Conservation (phyloP, 768 basidiomycete species). For the Amanita exitialis region DNA sequence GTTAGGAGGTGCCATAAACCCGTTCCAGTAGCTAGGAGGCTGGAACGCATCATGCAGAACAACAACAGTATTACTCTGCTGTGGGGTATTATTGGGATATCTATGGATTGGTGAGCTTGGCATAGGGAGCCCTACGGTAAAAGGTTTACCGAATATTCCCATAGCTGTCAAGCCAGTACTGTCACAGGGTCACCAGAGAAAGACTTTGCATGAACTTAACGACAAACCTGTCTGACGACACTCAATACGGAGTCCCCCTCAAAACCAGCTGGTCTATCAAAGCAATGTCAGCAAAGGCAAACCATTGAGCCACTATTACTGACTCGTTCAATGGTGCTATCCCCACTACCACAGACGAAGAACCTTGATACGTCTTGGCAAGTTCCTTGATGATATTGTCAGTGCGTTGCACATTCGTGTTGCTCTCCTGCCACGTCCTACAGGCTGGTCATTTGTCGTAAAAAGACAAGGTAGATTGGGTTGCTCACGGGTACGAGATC, state of each 20-base stretch:
- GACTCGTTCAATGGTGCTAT: conserved; percentile 81
- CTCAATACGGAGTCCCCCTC: conserved; percentile 38
- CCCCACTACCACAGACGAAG: conserved; percentile 43
- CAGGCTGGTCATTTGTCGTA: background rate
- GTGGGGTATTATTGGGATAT: conserved; percentile 23
- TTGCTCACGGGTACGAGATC: conserved; percentile 39
- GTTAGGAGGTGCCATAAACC: conserved; percentile 42
- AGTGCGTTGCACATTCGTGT: conserved; percentile 59
- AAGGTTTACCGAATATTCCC: conserved; percentile 52
- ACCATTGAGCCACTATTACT: conserved; percentile 8
- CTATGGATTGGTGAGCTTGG: conserved; percentile 15
- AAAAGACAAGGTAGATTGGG: background rate
- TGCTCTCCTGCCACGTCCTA: conserved; percentile 56
- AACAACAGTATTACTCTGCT: conserved; percentile 54
- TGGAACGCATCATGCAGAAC: conserved; percentile 79
- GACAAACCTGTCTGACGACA: conserved; percentile 32
- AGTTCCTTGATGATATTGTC: conserved; percentile 54
- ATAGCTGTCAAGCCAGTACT: conserved; percentile 73
- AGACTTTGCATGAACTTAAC: background rate
- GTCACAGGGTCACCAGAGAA: conserved; percentile 10
- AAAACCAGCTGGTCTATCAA: conserved; percentile 62
- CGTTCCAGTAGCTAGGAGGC: conserved; percentile 56
- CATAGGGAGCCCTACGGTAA: background rate
- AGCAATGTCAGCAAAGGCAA: background rate
- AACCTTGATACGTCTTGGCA: conserved; percentile 46